Evolutionary conservation across 2,329 filamentous ascomycete genomes (phyloP).

Genomic region (Amphichorda felina): DNA sequence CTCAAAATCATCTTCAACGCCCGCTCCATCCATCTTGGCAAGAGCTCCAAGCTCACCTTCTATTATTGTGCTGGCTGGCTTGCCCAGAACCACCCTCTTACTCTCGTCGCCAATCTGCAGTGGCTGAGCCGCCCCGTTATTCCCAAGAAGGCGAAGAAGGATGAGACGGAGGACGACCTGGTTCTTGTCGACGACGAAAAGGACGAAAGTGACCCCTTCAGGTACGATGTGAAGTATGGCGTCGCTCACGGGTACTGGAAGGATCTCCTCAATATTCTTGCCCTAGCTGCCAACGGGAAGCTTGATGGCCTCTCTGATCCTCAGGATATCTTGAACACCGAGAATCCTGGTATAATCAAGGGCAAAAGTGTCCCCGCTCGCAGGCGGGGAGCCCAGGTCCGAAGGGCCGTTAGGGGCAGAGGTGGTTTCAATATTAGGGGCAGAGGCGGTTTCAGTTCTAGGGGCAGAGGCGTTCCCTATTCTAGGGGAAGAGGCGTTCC

Average conservation of each 20-base stretch:
- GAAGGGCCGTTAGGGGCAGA: too few species aligned
- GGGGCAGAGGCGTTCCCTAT: too few species aligned
- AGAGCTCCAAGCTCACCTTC: constrained; percentile 32
- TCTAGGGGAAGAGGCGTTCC: too few species aligned
- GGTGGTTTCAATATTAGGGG: too few species aligned
- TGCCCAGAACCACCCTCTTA: constrained; percentile 38
- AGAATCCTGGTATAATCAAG: constrained; percentile 11
- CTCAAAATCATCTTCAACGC: constrained; percentile 49
- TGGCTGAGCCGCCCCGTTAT: constrained; percentile 46
- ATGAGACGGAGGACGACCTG: constrained; percentile 20
- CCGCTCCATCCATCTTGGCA: constrained; percentile 49
- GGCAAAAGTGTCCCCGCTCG: background rate
- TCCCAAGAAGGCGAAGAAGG: constrained; percentile 35
- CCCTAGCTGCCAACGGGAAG: constrained; percentile 33
- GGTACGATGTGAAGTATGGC: constrained; percentile 30
- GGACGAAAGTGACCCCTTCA: constrained; percentile 14
- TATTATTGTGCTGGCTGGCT: constrained; percentile 47
- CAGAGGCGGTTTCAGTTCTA: too few species aligned
- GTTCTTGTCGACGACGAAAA: constrained; percentile 14
- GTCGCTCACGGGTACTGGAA: constrained; percentile 52
- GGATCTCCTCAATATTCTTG: constrained; percentile 45
- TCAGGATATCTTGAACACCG: constrained; percentile 24
- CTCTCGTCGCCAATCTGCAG: constrained; percentile 37
- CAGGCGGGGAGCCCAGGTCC: constrained; percentile 9
- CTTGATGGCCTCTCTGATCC: constrained; percentile 29